These are phyloP conservation scores for Capsicum rhomboideum DNA, from an alignment of 257 asterid species.

Conservation along the genomic window DNA sequence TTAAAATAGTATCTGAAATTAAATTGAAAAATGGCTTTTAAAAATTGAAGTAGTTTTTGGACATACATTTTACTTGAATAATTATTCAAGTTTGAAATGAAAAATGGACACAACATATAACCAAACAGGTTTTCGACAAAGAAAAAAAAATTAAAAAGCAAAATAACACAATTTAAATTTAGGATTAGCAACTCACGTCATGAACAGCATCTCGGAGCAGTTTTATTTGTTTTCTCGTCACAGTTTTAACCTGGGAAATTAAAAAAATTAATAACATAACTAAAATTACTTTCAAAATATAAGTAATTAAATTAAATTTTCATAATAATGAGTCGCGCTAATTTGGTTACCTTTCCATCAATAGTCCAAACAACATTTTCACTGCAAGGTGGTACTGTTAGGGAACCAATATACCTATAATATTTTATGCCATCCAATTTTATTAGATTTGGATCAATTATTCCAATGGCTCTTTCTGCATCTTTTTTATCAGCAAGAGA, in stretches of 20 bases:
- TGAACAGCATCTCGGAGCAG: conserved; percentile 48
- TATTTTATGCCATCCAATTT: conserved; percentile 41
- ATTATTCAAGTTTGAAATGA: neutral
- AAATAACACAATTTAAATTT: neutral
- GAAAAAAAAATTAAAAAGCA: neutral
- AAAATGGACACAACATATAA: neutral
- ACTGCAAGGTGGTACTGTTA: conserved; percentile 64
- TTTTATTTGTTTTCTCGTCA: conserved; percentile 36
- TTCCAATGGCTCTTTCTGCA: conserved; percentile 18
- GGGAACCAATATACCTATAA: conserved; percentile 53
- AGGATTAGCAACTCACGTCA: conserved; percentile 25
- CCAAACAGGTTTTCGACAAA: neutral
- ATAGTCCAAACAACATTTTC: conserved; percentile 46
- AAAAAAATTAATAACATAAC: neutral
- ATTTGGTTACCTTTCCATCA: conserved; percentile 22
- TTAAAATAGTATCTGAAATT: neutral
- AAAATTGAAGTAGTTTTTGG: no score
- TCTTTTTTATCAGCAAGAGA: conserved; percentile 3
- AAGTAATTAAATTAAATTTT: neutral
- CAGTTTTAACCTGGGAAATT: conserved; percentile 34
- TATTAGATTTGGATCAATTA: conserved; percentile 26
- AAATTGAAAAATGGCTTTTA: no score
- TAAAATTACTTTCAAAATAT: neutral
- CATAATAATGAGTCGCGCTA: neutral
- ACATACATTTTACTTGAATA: neutral